These are phyloP conservation scores for Pseudogymnoascus sp. DNA, from an alignment of 2,329 filamentous ascomycete species.

Conservation along the genomic window DNA sequence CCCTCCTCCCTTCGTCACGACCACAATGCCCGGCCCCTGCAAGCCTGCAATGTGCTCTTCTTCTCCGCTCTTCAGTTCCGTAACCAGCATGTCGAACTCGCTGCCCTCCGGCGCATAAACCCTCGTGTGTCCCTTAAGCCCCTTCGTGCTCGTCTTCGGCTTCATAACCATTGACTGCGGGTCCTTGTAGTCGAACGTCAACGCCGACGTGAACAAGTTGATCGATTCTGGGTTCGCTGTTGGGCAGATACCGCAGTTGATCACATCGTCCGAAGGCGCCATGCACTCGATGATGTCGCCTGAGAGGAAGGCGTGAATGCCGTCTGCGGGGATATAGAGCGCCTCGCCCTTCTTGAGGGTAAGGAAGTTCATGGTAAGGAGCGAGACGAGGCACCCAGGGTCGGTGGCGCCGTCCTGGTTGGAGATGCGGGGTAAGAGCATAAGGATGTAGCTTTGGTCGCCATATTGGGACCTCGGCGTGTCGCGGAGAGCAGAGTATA, in stretches of 20 bases:
- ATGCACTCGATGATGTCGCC: slow-evolving; percentile 97
- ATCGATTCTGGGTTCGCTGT: slow-evolving; percentile 55
- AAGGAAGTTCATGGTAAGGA: slow-evolving; percentile 69
- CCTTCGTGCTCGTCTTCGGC: slow-evolving; percentile 41
- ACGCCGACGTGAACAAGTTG: slow-evolving; percentile 53
- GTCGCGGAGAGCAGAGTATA: slow-evolving; percentile 44
- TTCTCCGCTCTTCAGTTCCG: slow-evolving; percentile 48
- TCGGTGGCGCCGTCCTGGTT: slow-evolving; percentile 58
- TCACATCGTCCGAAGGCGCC: slow-evolving; percentile 90
- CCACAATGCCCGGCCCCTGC: slow-evolving; percentile 55
- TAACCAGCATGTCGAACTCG: slow-evolving; percentile 64
- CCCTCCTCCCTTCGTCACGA: slow-evolving; percentile 54
- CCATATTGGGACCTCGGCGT: slow-evolving; percentile 43
- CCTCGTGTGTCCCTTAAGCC: slow-evolving; percentile 52
- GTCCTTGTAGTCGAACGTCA: slow-evolving; percentile 59
- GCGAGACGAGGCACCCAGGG: slow-evolving; percentile 60
- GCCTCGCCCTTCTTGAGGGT: slow-evolving; percentile 66
- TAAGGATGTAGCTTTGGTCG: slow-evolving; percentile 49
- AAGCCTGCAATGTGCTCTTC: slow-evolving; percentile 49
- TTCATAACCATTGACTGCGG: slow-evolving; percentile 49
- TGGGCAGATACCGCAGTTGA: slow-evolving; percentile 69
- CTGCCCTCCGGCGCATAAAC: slow-evolving; percentile 60
- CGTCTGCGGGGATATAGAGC: slow-evolving; percentile 88
- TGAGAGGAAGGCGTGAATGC: slow-evolving; percentile 89
- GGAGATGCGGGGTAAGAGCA: slow-evolving; percentile 57